These are phyloP conservation scores for Corylus avellana DNA, from an alignment of 306 rosid species.

Conservation along the genomic window DNA sequence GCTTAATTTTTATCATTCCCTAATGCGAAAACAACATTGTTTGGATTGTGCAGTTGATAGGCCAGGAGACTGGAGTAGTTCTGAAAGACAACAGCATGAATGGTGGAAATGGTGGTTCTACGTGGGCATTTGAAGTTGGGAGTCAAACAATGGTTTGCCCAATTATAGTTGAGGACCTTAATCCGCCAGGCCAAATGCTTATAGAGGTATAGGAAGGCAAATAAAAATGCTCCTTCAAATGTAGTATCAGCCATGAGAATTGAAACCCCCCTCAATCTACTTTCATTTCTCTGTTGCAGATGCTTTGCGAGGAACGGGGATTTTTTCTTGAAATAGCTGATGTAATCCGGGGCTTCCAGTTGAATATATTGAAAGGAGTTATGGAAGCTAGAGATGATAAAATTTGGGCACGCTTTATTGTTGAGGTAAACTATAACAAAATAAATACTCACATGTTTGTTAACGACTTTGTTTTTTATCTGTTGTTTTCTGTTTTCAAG, in stretches of 20 bases:
- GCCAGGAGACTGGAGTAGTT: conserved; percentile 44
- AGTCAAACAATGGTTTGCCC: conserved; percentile 72
- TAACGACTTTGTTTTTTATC: neutral
- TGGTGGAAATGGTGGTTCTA: conserved; percentile 50
- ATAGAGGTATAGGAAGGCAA: conserved; percentile 57
- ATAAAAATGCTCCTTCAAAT: conserved; percentile 6
- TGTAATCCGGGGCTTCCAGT: conserved; percentile 56
- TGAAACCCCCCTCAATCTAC: conserved; percentile 8
- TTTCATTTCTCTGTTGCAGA: conserved; percentile 44
- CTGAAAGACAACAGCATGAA: conserved; percentile 38
- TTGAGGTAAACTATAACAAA: conserved; percentile 56
- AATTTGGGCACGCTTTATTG: conserved; percentile 75
- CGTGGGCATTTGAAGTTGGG: conserved; percentile 81
- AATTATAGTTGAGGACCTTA: conserved; percentile 79
- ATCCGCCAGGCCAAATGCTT: conserved; percentile 78
- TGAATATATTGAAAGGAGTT: conserved; percentile 75
- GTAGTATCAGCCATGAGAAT: neutral
- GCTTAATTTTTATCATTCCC: conserved; percentile 18
- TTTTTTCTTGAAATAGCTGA: conserved; percentile 82
- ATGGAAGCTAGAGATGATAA: conserved; percentile 68
- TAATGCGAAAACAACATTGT: conserved; percentile 12
- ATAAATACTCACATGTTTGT: conserved; percentile 3
- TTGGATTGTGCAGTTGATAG: conserved; percentile 50
- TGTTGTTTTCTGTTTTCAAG: too few relatives aligned
- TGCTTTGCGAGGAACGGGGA: conserved; percentile 77